Conservation (phyloP, 2,329 filamentous ascomycete genomes). For the Epichloe glyceriae region DNA sequence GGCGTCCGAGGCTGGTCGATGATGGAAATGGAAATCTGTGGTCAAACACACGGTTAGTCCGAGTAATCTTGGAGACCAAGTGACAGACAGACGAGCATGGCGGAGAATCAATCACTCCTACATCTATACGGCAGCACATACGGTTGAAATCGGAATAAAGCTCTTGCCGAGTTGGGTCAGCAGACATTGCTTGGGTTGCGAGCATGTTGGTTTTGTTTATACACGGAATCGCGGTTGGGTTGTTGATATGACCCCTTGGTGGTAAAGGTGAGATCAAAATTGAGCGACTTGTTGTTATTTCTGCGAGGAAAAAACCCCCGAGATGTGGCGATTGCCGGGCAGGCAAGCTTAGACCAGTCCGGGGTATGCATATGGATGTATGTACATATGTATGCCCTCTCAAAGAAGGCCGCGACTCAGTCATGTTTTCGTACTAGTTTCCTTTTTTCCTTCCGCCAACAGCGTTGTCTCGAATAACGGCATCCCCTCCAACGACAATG, state of each 20-base stretch:
- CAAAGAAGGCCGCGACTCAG: neutral
- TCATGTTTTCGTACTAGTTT: neutral
- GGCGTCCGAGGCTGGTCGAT: neutral
- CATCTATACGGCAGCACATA: neutral
- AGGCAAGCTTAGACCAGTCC: neutral
- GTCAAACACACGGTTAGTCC: no score
- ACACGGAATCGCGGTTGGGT: no score
- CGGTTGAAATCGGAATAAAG: neutral
- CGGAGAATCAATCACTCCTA: no score
- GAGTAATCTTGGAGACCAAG: no score
- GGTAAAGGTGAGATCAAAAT: no score
- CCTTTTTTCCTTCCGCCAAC: neutral
- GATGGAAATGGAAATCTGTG: neutral
- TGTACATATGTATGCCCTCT: neutral
- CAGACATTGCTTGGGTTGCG: slow-evolving; percentile 3
- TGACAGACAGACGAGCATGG: no score
- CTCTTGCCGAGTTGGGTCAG: neutral
- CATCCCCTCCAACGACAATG: no score
- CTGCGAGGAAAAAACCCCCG: neutral
- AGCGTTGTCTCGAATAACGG: neutral
- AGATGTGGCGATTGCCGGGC: neutral
- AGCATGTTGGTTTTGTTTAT: neutral
- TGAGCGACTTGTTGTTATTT: no score
- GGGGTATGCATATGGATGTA: neutral
- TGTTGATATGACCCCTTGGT: no score